Conservation (phyloP, 441 rosid genomes). For the Brassica hybrid region DNA sequence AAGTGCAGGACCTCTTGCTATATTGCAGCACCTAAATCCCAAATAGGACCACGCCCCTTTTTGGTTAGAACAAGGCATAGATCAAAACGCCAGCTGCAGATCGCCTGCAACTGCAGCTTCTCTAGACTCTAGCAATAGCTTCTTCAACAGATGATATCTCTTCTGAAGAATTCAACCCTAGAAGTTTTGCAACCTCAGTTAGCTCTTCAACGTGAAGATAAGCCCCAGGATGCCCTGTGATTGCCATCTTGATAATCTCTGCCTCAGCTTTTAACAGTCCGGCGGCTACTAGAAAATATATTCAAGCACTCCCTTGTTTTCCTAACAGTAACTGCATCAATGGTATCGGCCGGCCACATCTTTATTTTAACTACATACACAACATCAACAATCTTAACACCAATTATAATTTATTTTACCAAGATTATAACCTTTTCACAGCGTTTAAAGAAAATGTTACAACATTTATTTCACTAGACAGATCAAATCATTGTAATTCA, state of each 20-base stretch:
- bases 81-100: constrained; percentile 97
- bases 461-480: background rate
- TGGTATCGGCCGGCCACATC: too few species aligned
- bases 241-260: constrained; percentile 97
- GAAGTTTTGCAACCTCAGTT: constrained; percentile 92
- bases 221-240: constrained; percentile 87
- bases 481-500: background rate
- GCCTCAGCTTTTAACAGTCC: too few species aligned
- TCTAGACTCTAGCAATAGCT: constrained; percentile 76
- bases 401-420: background rate
- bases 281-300: too few species aligned
- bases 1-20: constrained; percentile 98
- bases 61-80: constrained; percentile 80
- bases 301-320: constrained; percentile 98
- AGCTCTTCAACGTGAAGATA: constrained; percentile 91
- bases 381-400: background rate
- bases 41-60: constrained; percentile 92
- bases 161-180: constrained; percentile 82
- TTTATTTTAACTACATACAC: background rate
- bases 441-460: too few species aligned
- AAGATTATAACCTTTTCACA: background rate
- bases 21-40: constrained; percentile 99
- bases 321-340: constrained; percentile 39
- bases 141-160: constrained; percentile 89
- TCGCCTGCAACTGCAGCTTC: constrained; percentile 99